Base-by-base conservation (phyloP, 2,329 filamentous ascomycete species). In the Nemania bipapillata region DNA sequence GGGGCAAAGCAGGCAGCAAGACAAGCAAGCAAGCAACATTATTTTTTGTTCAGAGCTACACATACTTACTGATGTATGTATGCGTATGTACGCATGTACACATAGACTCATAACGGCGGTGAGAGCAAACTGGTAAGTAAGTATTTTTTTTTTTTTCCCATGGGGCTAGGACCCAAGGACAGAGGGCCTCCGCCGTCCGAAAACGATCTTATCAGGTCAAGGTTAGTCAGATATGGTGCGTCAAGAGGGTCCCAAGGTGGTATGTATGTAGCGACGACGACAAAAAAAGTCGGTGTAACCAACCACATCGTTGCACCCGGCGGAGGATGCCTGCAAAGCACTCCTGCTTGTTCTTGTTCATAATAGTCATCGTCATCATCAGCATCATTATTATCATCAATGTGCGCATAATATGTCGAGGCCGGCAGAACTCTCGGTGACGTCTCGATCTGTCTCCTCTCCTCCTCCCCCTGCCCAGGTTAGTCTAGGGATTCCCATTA, bases 241-340 rank as follows among this genome's bases (percentile, higher is more conserved):
- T 52, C 12, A 12, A 12, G 35, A 40, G 32, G n/a, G 32, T 2
- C 45, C 3, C 28, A 61, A 42, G 62, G 66, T 26, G 49, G 49
- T 52, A 52, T 3, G 2, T n/a, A 55, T 40, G 30, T 9, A 28
- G 54, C 37, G 45, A 59, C 54, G 37, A 55, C 58, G 62, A 58
- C 60, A 70, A 62, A 58, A 63, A 70, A 62, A 69, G 66, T 69
- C 66, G 66, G 69, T 71, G 63, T 71, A 71, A 66, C 66, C 63
- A 71, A 66, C 66, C 63, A 64, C 63, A 62, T 69, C 63, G n/a
- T 65, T 49, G 63, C 63, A 61, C 63, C 59, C 47, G 57, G 53
- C 61, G 58, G 64, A 37, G 58, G 64, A 37, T 53, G 62, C 54
- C 62, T 55, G 54, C 49, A 62, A n/a, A n/a, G n/a, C n/a, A n/a